A percentile compares a stretch with the other conserved stretches of the same genome.
phyloP scores from a whole-genome alignment of 169 alveolate species.

The Babesia gibsoni region DNA sequence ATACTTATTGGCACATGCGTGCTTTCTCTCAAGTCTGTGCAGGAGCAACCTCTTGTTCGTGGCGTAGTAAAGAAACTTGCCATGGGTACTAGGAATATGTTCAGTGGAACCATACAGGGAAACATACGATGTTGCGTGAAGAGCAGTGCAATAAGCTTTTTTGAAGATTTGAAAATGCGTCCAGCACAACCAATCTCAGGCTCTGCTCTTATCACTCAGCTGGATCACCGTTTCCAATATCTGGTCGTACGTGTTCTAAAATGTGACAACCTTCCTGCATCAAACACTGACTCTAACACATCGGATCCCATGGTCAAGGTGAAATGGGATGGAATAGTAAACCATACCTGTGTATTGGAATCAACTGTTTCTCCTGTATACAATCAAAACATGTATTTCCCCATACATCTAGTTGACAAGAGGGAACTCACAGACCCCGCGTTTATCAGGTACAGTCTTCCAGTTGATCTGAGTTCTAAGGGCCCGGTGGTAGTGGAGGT shows the following conservation, averaged over 20 bases:
- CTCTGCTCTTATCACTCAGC: constrained; percentile 36
- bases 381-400: constrained; percentile 83
- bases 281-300: constrained; percentile 77
- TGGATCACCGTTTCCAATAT: constrained; percentile 37
- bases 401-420: constrained; percentile 78
- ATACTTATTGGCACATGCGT: constrained; percentile 51
- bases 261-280: constrained; percentile 79
- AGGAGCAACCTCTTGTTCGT: constrained; percentile 49
- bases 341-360: constrained; percentile 66
- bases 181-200: constrained; percentile 53
- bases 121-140: constrained; percentile 70
- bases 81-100: constrained; percentile 67
- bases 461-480: constrained; percentile 80
- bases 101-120: constrained; percentile 75
- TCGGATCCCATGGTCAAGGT: constrained; percentile 83
- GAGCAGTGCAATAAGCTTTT: constrained; percentile 61
- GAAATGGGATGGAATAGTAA: constrained; percentile 84
- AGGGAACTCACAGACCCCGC: constrained; percentile 73
- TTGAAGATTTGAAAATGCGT: constrained; percentile 29
- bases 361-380: constrained; percentile 75
- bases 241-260: constrained; percentile 67
- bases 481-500: constrained; percentile 83
- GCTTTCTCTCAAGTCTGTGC: constrained; percentile 47
- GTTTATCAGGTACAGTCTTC: constrained; percentile 74
- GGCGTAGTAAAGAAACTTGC: constrained; percentile 69